Conservation (phyloP, 352 stramenopile genomes). For the Globisporangium alternatum region DNA sequence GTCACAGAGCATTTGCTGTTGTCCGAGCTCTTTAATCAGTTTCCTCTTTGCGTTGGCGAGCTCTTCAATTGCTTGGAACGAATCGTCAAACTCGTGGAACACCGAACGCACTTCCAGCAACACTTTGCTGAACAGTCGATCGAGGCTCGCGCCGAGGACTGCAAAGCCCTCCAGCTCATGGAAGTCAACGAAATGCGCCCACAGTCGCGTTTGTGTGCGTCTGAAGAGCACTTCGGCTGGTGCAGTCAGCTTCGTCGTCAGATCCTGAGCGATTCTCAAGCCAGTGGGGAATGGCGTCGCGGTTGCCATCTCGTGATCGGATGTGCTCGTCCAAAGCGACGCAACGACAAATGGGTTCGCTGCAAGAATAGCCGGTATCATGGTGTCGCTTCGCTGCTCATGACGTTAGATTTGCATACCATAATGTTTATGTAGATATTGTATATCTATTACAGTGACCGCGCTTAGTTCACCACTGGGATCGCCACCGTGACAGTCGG, state of each 20-base stretch:
- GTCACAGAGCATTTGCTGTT: not conserved
- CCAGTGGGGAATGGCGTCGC: not conserved
- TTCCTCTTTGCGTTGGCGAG: not conserved
- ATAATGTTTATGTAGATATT: not conserved
- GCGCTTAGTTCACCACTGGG: not conserved
- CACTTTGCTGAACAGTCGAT: constrained; percentile 4
- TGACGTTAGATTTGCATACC: not conserved
- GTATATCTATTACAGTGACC: not conserved
- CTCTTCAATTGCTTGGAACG: not conserved
- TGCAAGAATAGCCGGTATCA: not conserved
- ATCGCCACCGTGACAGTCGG: not conserved
- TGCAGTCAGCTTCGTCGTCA: not conserved
- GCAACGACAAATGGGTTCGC: not conserved
- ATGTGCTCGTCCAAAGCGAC: not conserved
- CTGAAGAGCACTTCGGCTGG: not conserved
- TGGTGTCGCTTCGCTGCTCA: not conserved
- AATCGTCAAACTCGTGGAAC: not conserved
- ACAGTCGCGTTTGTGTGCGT: not conserved
- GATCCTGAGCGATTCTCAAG: constrained; percentile 5
- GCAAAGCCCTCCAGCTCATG: constrained; percentile 4
- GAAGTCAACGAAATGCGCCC: not conserved
- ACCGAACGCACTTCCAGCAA: not conserved
- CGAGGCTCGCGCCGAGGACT: not conserved
- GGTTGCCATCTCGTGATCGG: not conserved
- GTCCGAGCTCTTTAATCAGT: not conserved